Evolutionary conservation across 73 alveolate species (phyloP).

Genomic region (Stentor roeselii): DNA sequence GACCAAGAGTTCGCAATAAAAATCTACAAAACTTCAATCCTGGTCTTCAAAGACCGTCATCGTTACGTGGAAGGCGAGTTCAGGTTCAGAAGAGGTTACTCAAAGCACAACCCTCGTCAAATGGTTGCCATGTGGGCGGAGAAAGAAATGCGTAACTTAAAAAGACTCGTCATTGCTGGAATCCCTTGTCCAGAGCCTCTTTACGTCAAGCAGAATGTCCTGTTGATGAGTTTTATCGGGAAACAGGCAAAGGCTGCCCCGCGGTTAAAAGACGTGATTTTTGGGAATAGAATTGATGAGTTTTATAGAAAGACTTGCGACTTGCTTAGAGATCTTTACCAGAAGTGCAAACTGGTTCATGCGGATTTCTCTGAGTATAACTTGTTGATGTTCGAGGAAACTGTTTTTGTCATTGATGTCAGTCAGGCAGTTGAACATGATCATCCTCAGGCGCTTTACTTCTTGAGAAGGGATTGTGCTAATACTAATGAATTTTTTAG

Average conservation of each 20-base stretch:
- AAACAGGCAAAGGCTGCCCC: slow-evolving; percentile 99
- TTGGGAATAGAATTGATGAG: slow-evolving; percentile 52
- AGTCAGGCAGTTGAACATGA: slow-evolving; percentile 98
- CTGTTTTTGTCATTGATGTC: slow-evolving; percentile 96
- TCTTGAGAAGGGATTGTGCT: slow-evolving; percentile 97
- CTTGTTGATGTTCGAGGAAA: slow-evolving; percentile 79
- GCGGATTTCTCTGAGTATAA: slow-evolving; percentile 99
- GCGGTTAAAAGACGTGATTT: slow-evolving; percentile 94
- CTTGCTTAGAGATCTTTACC: slow-evolving; percentile 84
- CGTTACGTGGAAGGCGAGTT: slow-evolving; percentile 99
- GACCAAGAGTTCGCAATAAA: slow-evolving; percentile 95
- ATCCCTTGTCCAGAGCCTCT: slow-evolving; percentile 97
- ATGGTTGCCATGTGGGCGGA: slow-evolving; percentile 99
- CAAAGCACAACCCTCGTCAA: slow-evolving; percentile 98
- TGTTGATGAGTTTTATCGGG: slow-evolving; percentile 99
- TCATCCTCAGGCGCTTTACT: slow-evolving; percentile 98
- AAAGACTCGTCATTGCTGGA: slow-evolving; percentile 87
- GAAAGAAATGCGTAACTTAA: slow-evolving; percentile 98
- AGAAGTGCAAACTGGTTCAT: slow-evolving; percentile 97
- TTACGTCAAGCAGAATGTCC: slow-evolving; percentile 87
- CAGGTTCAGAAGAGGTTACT: slow-evolving; percentile 98
- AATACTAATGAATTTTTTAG: slow-evolving; percentile 89
- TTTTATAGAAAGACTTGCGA: slow-evolving; percentile 58
- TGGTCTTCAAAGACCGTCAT: slow-evolving; percentile 99
- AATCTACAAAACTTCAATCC: slow-evolving; percentile 97